phyloP scores from a whole-genome alignment of 2,329 filamentous ascomycete genomes.

The Geosmithia morbida region DNA sequence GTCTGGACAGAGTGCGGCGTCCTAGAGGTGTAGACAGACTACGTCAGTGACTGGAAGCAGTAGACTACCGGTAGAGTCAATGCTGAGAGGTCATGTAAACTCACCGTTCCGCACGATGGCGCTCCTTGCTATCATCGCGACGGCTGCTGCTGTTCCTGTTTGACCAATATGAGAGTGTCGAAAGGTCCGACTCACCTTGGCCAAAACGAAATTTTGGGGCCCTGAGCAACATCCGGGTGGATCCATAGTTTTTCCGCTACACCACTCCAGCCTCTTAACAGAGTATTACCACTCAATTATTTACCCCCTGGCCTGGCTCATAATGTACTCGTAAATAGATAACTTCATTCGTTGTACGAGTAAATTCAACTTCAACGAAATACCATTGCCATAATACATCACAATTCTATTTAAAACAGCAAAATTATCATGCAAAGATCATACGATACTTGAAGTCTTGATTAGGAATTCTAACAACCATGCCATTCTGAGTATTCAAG shows the following conservation, averaged over 20 bases:
- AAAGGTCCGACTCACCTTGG: not conserved
- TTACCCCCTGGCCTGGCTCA: not conserved
- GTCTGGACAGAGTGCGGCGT: slow-evolving; percentile 31
- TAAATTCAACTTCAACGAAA: no score
- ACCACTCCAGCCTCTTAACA: no score
- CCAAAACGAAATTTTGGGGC: slow-evolving; percentile 1
- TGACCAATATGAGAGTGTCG: not conserved
- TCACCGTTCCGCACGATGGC: slow-evolving; percentile 38
- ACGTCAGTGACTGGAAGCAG: not conserved
- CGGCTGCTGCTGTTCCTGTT: slow-evolving; percentile 1
- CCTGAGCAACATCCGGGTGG: not conserved
- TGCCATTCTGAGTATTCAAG: not conserved
- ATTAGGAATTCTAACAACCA: not conserved
- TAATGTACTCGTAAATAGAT: no score
- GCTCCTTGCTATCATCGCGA: slow-evolving; percentile 42
- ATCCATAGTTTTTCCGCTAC: slow-evolving; percentile 2
- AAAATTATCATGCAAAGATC: no score
- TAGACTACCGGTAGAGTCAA: not conserved
- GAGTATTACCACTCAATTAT: not conserved
- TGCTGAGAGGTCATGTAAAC: slow-evolving; percentile 6
- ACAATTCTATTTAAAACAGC: no score
- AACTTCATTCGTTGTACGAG: no score
- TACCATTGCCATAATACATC: no score
- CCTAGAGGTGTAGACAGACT: slow-evolving; percentile 19
- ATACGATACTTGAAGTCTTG: no score